phyloP scores from a whole-genome alignment of 306 rosid genomes.

The Acacia melanoxylon region DNA sequence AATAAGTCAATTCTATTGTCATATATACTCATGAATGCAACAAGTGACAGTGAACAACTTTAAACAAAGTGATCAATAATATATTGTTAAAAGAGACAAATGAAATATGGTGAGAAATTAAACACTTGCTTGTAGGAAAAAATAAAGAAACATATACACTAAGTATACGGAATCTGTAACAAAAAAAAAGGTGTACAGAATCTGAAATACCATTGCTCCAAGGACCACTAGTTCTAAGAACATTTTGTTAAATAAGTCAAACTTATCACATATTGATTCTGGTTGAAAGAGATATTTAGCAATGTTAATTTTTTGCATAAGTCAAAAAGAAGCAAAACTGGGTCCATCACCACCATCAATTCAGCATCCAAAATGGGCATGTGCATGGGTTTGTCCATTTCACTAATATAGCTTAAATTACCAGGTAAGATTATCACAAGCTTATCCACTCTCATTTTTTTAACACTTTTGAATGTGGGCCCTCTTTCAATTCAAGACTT shows the following conservation, averaged over 20 bases:
- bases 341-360: neutral
- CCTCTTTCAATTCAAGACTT: neutral
- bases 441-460: neutral
- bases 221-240: neutral
- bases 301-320: neutral
- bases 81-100: neutral
- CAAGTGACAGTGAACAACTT: conserved; percentile 20
- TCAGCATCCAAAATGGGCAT: neutral
- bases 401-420: neutral
- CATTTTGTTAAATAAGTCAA: neutral
- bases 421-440: neutral
- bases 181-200: neutral
- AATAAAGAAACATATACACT: neutral
- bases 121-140: neutral
- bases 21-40: conserved; percentile 21
- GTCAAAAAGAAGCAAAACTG: neutral
- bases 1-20: conserved; percentile 22
- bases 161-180: neutral
- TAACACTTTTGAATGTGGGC: neutral
- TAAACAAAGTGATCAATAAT: neutral
- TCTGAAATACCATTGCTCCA: conserved; percentile 19
- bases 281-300: neutral
- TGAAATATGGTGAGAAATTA: neutral
- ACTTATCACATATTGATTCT: neutral
- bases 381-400: neutral